Conservation (phyloP, 1,284 basidiomycete genomes). For the Sporisorium iseilematis-ciliati region DNA sequence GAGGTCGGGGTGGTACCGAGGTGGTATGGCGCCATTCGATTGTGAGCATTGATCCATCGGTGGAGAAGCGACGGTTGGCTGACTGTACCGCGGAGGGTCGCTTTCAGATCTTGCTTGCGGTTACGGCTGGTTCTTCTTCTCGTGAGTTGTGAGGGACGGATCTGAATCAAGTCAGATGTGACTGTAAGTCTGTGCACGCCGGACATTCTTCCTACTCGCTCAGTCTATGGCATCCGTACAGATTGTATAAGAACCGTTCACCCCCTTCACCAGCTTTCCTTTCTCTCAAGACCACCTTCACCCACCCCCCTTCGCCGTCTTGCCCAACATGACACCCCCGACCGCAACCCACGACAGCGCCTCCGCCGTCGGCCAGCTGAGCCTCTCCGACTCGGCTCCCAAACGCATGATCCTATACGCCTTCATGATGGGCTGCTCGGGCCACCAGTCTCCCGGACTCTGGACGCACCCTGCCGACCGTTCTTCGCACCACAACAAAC, state of each 20-base stretch:
- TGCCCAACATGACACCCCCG: slow-evolving; percentile 16
- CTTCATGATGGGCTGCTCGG: slow-evolving; percentile 62
- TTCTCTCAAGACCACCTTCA: neutral
- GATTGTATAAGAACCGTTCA: neutral
- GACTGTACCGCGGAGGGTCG: too few species aligned
- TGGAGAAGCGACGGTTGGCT: too few species aligned
- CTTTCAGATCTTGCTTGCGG: too few species aligned
- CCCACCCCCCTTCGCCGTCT: neutral
- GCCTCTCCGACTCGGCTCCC: neutral
- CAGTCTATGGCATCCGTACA: too few species aligned
- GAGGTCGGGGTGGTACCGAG: too few species aligned
- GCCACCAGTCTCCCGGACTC: slow-evolving; percentile 62
- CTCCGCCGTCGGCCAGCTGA: slow-evolving; percentile 12
- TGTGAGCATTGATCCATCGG: too few species aligned
- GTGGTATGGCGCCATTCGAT: too few species aligned
- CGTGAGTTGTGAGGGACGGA: too few species aligned
- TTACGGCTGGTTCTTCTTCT: too few species aligned
- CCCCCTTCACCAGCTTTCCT: neutral
- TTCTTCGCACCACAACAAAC: slow-evolving; percentile 56
- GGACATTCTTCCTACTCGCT: neutral
- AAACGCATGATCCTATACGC: slow-evolving; percentile 53
- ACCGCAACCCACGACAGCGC: slow-evolving; percentile 20
- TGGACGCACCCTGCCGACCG: slow-evolving; percentile 59
- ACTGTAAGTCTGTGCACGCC: slow-evolving; percentile 5
- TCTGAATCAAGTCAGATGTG: too few species aligned